phyloP scores from a whole-genome alignment of 352 stramenopile genomes.

The Globisporangium recalcitrans region DNA sequence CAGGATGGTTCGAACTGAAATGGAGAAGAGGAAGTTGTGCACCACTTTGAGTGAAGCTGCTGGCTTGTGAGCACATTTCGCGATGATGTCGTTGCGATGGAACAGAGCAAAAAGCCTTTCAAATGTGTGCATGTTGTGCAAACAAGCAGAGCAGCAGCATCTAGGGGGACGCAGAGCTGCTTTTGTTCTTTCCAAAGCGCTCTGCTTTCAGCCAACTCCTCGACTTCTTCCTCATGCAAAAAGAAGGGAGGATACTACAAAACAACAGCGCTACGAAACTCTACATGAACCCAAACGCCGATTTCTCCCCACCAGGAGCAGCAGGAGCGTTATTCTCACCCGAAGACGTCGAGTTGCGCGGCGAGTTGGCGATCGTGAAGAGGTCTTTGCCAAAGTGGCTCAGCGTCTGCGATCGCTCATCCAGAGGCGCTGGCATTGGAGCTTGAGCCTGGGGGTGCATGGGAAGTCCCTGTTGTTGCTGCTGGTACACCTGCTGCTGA shows the following conservation, averaged over 20 bases:
- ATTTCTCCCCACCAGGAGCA: constrained; percentile 35
- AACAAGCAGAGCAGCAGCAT: not conserved
- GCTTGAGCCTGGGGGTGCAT: not conserved
- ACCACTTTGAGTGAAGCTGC: too few species aligned
- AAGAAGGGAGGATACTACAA: not conserved
- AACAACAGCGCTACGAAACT: constrained; percentile 14
- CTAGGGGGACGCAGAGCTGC: not conserved
- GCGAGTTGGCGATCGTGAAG: constrained; percentile 83
- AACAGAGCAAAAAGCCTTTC: constrained; percentile 3
- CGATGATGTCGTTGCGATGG: too few species aligned
- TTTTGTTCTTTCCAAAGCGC: constrained; percentile 2
- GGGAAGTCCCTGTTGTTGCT: constrained; percentile 10
- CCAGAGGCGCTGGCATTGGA: constrained; percentile 19
- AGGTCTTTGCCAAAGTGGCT: constrained; percentile 83
- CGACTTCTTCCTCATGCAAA: not conserved
- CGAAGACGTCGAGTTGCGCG: constrained; percentile 29
- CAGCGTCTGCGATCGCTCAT: constrained; percentile 60
- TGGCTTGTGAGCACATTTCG: too few species aligned
- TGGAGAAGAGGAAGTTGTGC: too few species aligned
- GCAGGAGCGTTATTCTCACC: not conserved
- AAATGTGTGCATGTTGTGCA: not conserved
- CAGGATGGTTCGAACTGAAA: too few species aligned
- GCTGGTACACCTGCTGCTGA: constrained; percentile 17
- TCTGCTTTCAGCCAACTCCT: not conserved
- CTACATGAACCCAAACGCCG: constrained; percentile 88